These are phyloP conservation scores for Apostasia shenzhenica DNA, from an alignment of 106 monocot genomes.

Conservation along the genomic window DNA sequence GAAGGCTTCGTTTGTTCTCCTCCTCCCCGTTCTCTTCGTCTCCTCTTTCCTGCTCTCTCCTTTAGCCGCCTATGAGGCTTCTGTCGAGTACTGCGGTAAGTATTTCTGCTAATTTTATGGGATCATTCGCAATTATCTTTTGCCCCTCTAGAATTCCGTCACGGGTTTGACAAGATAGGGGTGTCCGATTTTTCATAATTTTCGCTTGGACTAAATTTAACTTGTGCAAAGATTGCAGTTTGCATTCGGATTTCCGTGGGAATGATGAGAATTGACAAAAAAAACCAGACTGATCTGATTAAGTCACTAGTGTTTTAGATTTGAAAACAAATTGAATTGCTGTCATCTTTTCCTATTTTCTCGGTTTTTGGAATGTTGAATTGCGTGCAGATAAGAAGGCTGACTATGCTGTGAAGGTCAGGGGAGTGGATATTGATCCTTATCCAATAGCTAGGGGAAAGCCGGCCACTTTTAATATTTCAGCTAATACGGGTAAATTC, in stretches of 20 bases:
- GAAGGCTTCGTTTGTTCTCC: conserved; percentile 1
- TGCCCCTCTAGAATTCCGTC: too few species aligned
- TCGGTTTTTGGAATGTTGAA: background rate
- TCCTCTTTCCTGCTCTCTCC: background rate
- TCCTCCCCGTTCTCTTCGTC: background rate
- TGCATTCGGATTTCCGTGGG: too few species aligned
- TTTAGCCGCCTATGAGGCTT: background rate
- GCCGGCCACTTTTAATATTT: conserved; percentile 8
- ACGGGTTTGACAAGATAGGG: too few species aligned
- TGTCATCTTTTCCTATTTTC: too few species aligned
- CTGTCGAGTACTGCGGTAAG: conserved; percentile 12
- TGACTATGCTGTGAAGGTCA: conserved; percentile 20
- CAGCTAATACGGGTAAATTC: conserved; percentile 9
- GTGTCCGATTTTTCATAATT: too few species aligned
- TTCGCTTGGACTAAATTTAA: too few species aligned
- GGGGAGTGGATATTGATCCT: conserved; percentile 11
- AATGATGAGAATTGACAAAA: too few species aligned
- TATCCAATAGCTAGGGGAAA: conserved; percentile 9
- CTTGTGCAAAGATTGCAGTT: too few species aligned
- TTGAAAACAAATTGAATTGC: too few species aligned
- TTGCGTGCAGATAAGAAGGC: conserved; percentile 14
- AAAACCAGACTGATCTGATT: too few species aligned
- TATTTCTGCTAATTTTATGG: background rate
- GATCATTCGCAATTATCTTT: too few species aligned
- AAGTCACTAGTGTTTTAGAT: too few species aligned